Evolutionary conservation across 2,329 filamentous ascomycete genomes (phyloP).

Genomic region (Colletotrichum sp.): DNA sequence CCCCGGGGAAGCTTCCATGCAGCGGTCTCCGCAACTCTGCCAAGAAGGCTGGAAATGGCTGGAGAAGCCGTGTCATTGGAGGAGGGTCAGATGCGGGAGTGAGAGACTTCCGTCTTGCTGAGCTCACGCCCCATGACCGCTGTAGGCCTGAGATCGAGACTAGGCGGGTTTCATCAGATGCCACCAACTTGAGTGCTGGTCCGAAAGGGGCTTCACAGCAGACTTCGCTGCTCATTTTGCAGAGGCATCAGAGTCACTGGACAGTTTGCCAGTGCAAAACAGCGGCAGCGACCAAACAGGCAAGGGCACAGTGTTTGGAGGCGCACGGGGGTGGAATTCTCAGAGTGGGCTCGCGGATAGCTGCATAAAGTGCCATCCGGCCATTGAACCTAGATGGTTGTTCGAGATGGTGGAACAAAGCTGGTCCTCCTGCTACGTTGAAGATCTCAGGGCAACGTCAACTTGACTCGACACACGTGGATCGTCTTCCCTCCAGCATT

Average conservation of each 20-base stretch:
- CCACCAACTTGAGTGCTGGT: slow-evolving; percentile 37
- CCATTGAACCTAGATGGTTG: slow-evolving; percentile 10
- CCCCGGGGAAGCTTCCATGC: slow-evolving; percentile 22
- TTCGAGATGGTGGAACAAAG: slow-evolving; percentile 50
- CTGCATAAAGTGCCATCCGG: slow-evolving; percentile 52
- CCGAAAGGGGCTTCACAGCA: slow-evolving; percentile 42
- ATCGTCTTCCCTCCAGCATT: slow-evolving; percentile 29
- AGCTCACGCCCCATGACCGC: background rate
- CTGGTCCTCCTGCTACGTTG: slow-evolving; percentile 31
- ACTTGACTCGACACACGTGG: slow-evolving; percentile 64
- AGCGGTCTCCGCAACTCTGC: slow-evolving; percentile 6
- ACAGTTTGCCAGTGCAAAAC: slow-evolving; percentile 48
- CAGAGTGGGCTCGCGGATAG: slow-evolving; percentile 39
- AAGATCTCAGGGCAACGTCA: slow-evolving; percentile 4
- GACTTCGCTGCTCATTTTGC: slow-evolving; percentile 42
- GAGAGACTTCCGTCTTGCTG: background rate
- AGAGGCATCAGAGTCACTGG: slow-evolving; percentile 22
- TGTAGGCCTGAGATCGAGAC: slow-evolving; percentile 35
- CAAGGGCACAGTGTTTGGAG: slow-evolving; percentile 24
- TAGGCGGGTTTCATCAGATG: slow-evolving; percentile 43
- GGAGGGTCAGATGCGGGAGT: slow-evolving; percentile 2
- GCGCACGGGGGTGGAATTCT: slow-evolving; percentile 11
- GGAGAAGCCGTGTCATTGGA: background rate
- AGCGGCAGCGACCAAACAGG: slow-evolving; percentile 43
- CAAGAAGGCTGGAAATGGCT: background rate